These are phyloP conservation scores for Brasenia schreberi DNA, from an alignment of 164 flowering plant species.

Conservation along the genomic window DNA sequence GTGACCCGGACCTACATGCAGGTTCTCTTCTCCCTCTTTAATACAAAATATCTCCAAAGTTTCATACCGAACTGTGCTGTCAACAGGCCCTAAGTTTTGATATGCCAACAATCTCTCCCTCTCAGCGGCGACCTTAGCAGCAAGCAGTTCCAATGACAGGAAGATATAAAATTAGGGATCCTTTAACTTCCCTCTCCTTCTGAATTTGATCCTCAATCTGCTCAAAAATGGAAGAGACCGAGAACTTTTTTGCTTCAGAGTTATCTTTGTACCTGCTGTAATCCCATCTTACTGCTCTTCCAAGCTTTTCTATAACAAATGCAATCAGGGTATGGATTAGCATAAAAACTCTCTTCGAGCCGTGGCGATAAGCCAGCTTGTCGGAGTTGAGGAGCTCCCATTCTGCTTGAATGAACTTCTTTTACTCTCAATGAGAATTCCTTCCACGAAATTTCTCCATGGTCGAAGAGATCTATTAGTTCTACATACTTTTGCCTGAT, in stretches of 20 bases:
- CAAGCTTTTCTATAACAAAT: conserved; percentile 17
- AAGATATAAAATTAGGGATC: not conserved
- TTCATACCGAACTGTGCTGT: no score
- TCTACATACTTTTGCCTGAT: conserved; percentile 54
- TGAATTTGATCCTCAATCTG: not conserved
- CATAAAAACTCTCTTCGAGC: conserved; percentile 64
- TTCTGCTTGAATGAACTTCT: conserved; percentile 32
- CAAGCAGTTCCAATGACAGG: not conserved
- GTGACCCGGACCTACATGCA: no score
- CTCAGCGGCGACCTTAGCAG: no score
- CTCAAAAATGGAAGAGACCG: not conserved
- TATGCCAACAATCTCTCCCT: no score
- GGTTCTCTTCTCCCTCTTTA: no score
- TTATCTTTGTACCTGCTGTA: not conserved
- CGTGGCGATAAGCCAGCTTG: conserved; percentile 39
- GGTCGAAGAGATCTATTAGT: conserved; percentile 50
- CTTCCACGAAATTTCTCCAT: conserved; percentile 43
- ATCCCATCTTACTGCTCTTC: not conserved
- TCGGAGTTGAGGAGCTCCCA: conserved; percentile 60
- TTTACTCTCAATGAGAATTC: conserved; percentile 40
- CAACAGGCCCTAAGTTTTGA: no score
- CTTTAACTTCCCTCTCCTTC: not conserved
- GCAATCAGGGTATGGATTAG: conserved; percentile 80
- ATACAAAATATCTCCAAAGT: no score
- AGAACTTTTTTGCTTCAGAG: not conserved